Base-by-base conservation (phyloP, 805 yeast species). In the Wickerhamiella hasegawae region DNA sequence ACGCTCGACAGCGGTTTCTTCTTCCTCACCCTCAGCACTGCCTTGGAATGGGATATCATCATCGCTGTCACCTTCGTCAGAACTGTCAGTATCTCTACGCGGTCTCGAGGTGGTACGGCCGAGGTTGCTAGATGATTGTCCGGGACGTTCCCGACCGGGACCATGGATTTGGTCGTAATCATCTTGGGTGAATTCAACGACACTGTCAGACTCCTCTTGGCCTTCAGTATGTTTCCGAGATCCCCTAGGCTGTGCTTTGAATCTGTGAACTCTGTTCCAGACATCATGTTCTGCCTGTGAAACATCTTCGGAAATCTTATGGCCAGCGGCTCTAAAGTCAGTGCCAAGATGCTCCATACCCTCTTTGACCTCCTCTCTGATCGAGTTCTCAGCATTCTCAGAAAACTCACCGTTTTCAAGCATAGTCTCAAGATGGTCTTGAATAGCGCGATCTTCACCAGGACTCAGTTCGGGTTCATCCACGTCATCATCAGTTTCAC, bases 1-100 rank as follows among this genome's bases (percentile, higher is more conserved):
- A 38, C 69, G 65, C 51, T 78, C 85, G 18, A 73, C 70, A n/a
- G 63, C 76, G 0, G 83, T 75, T 51, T 77, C 85, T 3, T 54
- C 56, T 9, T 47, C 62, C 6, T 47, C 55, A 3, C 50, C 55
- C 6, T 51, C 56, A 15, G 42, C 46, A 11, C 36, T 44, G 17
- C 42, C 45, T 46, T 19, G 48, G 28, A 46, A 44, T 24, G 43
- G 46, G 11, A 44, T 48, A 14, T 47, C 44, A 18, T 39, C 46
- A 21, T 43, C 42, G 6, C 38, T 35, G 4, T 21, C 46, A 9
- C 32, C 36, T 9, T 34, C 39, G 15, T 36, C 39, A 11, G 6
- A 21, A 21, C 6, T 11, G 11, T 21, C n/a, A n/a, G n/a, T n/a
- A n/a, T n/a, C n/a, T n/a, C n/a, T n/a, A n/a, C n/a, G n/a, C n/a